phyloP scores from a whole-genome alignment of 2,329 filamentous ascomycete genomes.

The Neofusicoccum cordaticola region DNA sequence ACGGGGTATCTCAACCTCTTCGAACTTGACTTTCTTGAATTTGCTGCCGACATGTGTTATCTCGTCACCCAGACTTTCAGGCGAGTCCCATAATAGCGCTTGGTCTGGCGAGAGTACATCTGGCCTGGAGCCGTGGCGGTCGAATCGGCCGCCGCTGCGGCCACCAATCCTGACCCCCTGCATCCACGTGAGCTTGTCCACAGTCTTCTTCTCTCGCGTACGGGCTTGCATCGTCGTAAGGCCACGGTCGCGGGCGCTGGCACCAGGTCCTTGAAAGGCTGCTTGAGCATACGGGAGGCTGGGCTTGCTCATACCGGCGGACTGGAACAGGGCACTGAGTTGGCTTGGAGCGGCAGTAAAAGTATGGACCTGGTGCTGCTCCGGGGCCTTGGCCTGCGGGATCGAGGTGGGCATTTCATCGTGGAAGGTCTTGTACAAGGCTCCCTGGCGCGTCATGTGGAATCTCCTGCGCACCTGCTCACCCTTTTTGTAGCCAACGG shows the following conservation, averaged over 20 bases:
- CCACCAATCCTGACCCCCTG: constrained; percentile 61
- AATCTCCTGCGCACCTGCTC: constrained; percentile 62
- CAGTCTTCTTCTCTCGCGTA: constrained; percentile 47
- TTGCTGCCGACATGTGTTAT: constrained; percentile 60
- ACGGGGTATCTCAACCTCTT: constrained; percentile 55
- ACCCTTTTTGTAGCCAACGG: constrained; percentile 72
- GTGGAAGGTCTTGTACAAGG: constrained; percentile 80
- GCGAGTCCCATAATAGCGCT: constrained; percentile 28
- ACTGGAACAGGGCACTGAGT: constrained; percentile 21
- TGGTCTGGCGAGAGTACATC: constrained; percentile 18
- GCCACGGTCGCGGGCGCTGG: constrained; percentile 22
- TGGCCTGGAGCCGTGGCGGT: constrained; percentile 23
- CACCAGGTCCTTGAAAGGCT: constrained; percentile 28
- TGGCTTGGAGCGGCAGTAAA: constrained; percentile 17
- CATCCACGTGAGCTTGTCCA: constrained; percentile 63
- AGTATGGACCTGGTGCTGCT: neutral
- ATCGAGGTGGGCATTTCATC: constrained; percentile 42
- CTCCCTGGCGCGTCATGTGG: constrained; percentile 76
- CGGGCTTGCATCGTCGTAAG: constrained; percentile 48
- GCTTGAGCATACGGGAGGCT: constrained; percentile 20
- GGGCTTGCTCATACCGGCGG: constrained; percentile 23
- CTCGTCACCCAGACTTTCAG: constrained; percentile 58
- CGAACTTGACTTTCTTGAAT: constrained; percentile 60
- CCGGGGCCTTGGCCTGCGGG: neutral
- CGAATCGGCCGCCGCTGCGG: constrained; percentile 23